Conservation (phyloP, 2,329 filamentous ascomycete species). For the Chrysoporthe deuterocubensis region DNA sequence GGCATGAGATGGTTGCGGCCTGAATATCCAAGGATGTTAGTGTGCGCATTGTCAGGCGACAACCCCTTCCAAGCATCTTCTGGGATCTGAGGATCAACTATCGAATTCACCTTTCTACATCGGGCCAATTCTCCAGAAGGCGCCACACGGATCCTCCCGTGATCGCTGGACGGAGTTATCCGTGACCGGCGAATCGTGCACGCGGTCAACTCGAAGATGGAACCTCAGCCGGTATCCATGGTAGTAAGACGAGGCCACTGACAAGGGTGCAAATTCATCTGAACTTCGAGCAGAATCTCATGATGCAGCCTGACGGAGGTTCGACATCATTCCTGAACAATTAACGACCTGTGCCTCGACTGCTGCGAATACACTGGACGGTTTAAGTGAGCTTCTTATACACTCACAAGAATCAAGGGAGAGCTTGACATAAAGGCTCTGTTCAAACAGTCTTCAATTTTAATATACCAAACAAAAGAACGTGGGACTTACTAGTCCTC, state of each 20-base stretch:
- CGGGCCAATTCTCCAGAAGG: background rate
- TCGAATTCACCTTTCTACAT: slow-evolving; percentile 1
- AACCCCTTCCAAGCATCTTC: background rate
- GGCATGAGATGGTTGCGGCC: background rate
- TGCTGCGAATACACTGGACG: background rate
- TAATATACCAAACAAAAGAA: background rate
- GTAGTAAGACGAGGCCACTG: background rate
- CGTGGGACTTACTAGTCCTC: background rate
- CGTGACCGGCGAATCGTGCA: background rate
- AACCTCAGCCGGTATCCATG: background rate
- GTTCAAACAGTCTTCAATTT: background rate
- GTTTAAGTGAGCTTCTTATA: background rate
- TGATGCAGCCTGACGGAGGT: no score
- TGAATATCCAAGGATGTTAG: background rate
- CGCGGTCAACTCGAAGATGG: background rate
- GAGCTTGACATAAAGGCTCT: background rate
- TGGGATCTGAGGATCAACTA: slow-evolving; percentile 1
- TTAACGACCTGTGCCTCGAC: background rate
- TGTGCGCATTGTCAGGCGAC: background rate
- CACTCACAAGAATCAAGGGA: background rate
- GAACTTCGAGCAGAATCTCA: background rate
- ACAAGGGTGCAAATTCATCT: background rate
- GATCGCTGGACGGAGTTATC: background rate
- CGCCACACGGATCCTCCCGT: slow-evolving; percentile 1
- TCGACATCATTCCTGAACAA: background rate